Base-by-base conservation (phyloP, 306 rosid genomes). In the Delonix regia region DNA sequence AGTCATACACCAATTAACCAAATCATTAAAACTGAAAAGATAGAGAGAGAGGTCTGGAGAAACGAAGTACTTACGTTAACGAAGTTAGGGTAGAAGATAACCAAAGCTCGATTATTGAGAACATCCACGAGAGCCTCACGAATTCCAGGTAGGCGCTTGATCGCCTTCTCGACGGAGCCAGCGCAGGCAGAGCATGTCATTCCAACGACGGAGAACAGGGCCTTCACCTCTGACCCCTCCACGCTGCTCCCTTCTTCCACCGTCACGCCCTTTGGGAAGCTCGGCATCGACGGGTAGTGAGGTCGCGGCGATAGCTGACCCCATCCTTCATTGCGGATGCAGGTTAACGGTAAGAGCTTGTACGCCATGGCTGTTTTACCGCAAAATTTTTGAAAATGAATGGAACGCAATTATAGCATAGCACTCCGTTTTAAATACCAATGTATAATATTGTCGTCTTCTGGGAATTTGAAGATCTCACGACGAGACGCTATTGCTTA, bases 141-240 rank as follows among this genome's bases (percentile, higher is more conserved):
- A 45, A 94, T 88, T 4, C 98, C 97, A 4, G 91, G 90, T 11
- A 94, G 93, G 18, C 92, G 87, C 75, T 94, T 94, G 70, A 94
- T 44, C 4, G 89, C 81, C 69, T 90, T 94, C 80, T 94, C 97
- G 3, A 92, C 89, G 1, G 94, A 89, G 4, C 88, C 93, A 0
- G 96, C 94, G 61, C 97, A 92, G 4, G 96, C 97, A 2, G 96
- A 78, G 81, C 98, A 90, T 5, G 79, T 85, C 94, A 94, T 90
- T 27, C 98, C 98, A 21, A 62, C 5, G 36, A 94, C 94, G 2
- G 86, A 83, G 73, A 94, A 83, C 59, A 90, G 74, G 13, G 86
- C 94, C 69, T 72, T 90, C 1, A 56, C 71, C 56, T 86, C 88
- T 0, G 85, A 49, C 0, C 71, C 83, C 52, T 82, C 82, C 0